phyloP scores from a whole-genome alignment of 495 filamentous ascomycete species.

The Acidiella bohemica region DNA sequence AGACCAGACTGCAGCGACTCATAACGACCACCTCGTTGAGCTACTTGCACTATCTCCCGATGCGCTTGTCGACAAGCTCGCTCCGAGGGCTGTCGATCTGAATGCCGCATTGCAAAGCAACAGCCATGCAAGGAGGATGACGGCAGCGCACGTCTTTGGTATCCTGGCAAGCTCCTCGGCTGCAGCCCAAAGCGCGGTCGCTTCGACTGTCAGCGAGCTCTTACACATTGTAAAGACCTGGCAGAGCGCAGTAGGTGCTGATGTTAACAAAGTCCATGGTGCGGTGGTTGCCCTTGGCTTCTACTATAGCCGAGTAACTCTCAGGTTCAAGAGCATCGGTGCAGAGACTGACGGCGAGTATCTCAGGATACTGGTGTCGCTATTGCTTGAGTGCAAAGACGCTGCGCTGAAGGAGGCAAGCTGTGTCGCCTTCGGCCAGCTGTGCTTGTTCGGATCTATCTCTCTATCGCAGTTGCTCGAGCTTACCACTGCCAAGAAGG shows the following conservation, averaged over 20 bases:
- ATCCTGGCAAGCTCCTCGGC: conserved; percentile 57
- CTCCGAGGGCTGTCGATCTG: background rate
- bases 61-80: conserved; percentile 2
- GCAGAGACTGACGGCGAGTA: conserved; percentile 30
- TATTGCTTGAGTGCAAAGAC: conserved; percentile 41
- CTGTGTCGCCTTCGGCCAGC: conserved; percentile 54
- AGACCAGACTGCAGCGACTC: background rate
- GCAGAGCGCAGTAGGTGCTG: conserved; percentile 46
- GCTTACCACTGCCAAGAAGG: conserved; percentile 28
- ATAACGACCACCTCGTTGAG: conserved; percentile 4
- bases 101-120: conserved; percentile 29
- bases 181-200: conserved; percentile 28
- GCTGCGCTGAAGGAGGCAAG: conserved; percentile 44
- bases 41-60: conserved; percentile 15
- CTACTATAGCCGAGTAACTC: conserved; percentile 45
- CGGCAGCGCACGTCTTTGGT: conserved; percentile 59
- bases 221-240: conserved; percentile 34
- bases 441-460: conserved; percentile 57
- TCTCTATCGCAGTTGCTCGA: conserved; percentile 29
- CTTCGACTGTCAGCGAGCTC: conserved; percentile 32
- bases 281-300: conserved; percentile 44
- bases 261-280: conserved; percentile 47
- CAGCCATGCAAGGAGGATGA: conserved; percentile 46
- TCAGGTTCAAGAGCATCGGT: conserved; percentile 29
- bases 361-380: conserved; percentile 32